phyloP scores from a whole-genome alignment of 163 green algal genomes.

The Scenedesmus sp. region DNA sequence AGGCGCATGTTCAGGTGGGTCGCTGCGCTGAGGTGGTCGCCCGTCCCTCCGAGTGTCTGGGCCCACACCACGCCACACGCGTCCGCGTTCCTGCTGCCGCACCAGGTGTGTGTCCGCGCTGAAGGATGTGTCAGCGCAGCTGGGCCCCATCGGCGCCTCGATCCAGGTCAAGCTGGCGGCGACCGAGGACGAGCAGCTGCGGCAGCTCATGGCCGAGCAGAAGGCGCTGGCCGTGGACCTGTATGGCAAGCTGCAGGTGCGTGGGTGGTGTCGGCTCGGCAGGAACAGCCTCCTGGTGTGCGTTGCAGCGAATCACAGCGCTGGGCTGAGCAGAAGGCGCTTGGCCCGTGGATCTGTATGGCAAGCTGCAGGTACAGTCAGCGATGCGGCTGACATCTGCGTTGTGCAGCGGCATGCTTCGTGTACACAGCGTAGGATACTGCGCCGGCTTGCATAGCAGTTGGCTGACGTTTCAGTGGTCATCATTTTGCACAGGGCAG shows the following conservation, averaged over 20 bases:
- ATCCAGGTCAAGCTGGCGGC: conserved; percentile 55
- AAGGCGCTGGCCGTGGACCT: conserved; percentile 51
- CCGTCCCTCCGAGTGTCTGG: no score
- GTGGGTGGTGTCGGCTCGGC: no score
- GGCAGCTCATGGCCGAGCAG: conserved; percentile 28
- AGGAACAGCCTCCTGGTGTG: no score
- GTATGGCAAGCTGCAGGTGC: conserved; percentile 33
- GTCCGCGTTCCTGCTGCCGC: neutral
- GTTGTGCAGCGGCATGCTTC: no score
- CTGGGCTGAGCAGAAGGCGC: conserved; percentile 51
- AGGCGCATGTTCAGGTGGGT: neutral
- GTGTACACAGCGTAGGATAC: no score
- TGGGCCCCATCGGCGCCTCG: conserved; percentile 62
- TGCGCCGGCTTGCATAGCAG: no score
- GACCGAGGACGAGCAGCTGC: conserved; percentile 5
- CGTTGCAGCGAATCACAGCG: neutral
- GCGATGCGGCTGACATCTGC: no score
- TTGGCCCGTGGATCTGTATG: neutral
- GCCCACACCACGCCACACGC: no score
- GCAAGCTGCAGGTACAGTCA: neutral
- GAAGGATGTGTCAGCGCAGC: conserved; percentile 52
- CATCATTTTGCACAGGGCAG: no score
- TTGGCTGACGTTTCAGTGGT: no score
- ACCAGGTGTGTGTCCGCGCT: conserved; percentile 8
- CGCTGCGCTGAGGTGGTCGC: neutral